A percentile compares a stretch with the other conserved stretches of the same genome.
Evolutionary conservation across 768 basidiomycete genomes (phyloP).

Genomic region (Favolaschia claudopus): DNA sequence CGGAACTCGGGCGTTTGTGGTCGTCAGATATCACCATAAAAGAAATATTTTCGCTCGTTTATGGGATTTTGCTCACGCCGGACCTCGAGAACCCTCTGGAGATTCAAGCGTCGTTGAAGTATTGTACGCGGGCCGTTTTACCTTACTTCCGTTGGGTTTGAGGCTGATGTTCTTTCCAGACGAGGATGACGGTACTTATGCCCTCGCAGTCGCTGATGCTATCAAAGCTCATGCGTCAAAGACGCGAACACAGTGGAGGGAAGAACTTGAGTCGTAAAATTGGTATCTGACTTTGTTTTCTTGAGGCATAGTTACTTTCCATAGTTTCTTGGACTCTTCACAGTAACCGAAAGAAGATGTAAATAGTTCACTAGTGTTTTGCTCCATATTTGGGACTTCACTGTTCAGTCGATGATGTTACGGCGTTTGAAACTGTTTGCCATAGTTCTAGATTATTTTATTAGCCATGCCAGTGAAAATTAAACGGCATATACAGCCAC

Average conservation of each 20-base stretch:
- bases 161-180: slow-evolving; percentile 24
- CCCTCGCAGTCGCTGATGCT: slow-evolving; percentile 35
- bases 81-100: slow-evolving; percentile 40
- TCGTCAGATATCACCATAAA: slow-evolving; percentile 38
- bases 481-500: no score
- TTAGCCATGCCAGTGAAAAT: no score
- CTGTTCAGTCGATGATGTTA: no score
- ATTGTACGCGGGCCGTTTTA: slow-evolving; percentile 28
- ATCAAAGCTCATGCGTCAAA: slow-evolving; percentile 33
- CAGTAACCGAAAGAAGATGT: no score
- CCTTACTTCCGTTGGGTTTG: neutral
- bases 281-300: no score
- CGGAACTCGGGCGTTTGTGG: slow-evolving; percentile 39
- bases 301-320: no score
- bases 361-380: no score
- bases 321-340: no score
- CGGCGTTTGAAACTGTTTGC: no score
- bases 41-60: slow-evolving; percentile 33
- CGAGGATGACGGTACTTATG: slow-evolving; percentile 40
- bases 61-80: slow-evolving; percentile 34
- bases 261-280: slow-evolving; percentile 23
- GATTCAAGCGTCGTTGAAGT: slow-evolving; percentile 39
- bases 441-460: no score
- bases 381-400: no score
- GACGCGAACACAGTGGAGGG: slow-evolving; percentile 31